phyloP scores from a whole-genome alignment of 1,284 basidiomycete species.

The Cutaneotrichosporon sp. region DNA sequence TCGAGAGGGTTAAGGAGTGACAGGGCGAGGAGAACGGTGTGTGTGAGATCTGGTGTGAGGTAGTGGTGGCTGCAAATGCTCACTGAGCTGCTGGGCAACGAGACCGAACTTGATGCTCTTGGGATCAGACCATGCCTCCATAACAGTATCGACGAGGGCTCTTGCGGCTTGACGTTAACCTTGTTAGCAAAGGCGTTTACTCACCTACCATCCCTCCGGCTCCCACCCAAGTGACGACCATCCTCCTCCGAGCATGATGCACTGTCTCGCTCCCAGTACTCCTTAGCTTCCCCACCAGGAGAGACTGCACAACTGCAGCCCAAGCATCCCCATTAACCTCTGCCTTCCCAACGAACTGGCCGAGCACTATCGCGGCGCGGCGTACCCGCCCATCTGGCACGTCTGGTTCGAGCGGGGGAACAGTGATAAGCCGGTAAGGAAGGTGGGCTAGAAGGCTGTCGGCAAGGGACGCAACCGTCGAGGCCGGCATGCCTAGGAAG shows the following conservation, averaged over 20 bases:
- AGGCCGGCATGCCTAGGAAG: constrained; percentile 58
- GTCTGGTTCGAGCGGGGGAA: constrained; percentile 14
- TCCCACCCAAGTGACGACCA: constrained; percentile 36
- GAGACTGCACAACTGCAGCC: constrained; percentile 22
- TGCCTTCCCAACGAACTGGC: constrained; percentile 27
- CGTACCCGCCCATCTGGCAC: constrained; percentile 21
- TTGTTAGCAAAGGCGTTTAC: neutral
- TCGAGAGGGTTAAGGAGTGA: constrained; percentile 59
- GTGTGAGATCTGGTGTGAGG: constrained; percentile 58
- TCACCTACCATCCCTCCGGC: constrained; percentile 14
- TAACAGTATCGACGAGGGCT: constrained; percentile 33
- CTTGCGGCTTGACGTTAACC: constrained; percentile 10
- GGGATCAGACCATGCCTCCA: constrained; percentile 45
- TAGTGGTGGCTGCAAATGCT: constrained; percentile 10
- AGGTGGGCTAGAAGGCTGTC: constrained; percentile 28
- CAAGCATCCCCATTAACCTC: constrained; percentile 29
- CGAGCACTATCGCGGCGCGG: constrained; percentile 23
- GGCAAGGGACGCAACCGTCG: constrained; percentile 35
- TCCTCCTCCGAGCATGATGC: constrained; percentile 21
- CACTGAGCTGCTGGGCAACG: constrained; percentile 41
- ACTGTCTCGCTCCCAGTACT: neutral
- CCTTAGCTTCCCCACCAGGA: constrained; percentile 3
- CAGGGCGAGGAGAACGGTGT: constrained; percentile 61
- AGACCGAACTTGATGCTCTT: constrained; percentile 47
- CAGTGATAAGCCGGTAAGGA: constrained; percentile 5